Percentiles rank a stretch among this genome's conserved stretches.
Evolutionary conservation across 2,329 filamentous ascomycete genomes (phyloP).

Genomic region (Microdochium paspali): DNA sequence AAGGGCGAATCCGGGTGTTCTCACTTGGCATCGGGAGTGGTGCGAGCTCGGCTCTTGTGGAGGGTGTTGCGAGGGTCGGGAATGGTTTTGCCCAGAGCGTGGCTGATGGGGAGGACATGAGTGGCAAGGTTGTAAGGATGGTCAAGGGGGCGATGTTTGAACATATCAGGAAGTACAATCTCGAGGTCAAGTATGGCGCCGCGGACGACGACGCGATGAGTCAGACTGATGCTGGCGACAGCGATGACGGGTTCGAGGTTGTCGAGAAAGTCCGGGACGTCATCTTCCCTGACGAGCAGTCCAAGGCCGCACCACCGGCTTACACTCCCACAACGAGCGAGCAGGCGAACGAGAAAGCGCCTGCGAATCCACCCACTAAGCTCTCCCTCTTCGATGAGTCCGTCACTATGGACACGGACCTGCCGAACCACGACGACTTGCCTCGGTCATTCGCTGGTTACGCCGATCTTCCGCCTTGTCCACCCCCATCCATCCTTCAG

Average conservation of each 20-base stretch:
- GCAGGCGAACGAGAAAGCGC: neutral
- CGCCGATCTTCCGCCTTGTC: constrained; percentile 41
- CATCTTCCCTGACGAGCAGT: constrained; percentile 30
- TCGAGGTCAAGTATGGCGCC: constrained; percentile 50
- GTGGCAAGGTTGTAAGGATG: constrained; percentile 64
- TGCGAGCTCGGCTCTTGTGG: constrained; percentile 42
- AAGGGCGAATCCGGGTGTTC: constrained; percentile 40
- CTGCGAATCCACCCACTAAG: neutral
- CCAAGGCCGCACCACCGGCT: constrained; percentile 14
- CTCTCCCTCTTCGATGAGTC: constrained; percentile 10
- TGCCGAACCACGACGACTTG: constrained; percentile 15
- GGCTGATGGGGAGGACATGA: constrained; percentile 52
- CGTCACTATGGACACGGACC: constrained; percentile 7
- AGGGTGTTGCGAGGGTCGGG: constrained; percentile 43
- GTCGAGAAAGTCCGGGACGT: constrained; percentile 52
- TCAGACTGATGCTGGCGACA: neutral
- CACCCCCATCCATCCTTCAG: constrained; percentile 50
- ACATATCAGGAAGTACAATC: constrained; percentile 52
- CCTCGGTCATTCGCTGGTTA: constrained; percentile 22
- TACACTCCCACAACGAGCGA: constrained; percentile 1
- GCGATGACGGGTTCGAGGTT: constrained; percentile 50
- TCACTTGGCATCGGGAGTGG: constrained; percentile 41
- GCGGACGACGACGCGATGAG: constrained; percentile 2
- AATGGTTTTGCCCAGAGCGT: constrained; percentile 55
- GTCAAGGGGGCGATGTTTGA: constrained; percentile 60